These are phyloP conservation scores for Chaetomiaceae sp. DNA, from an alignment of 2,329 filamentous ascomycete genomes.

Conservation along the genomic window DNA sequence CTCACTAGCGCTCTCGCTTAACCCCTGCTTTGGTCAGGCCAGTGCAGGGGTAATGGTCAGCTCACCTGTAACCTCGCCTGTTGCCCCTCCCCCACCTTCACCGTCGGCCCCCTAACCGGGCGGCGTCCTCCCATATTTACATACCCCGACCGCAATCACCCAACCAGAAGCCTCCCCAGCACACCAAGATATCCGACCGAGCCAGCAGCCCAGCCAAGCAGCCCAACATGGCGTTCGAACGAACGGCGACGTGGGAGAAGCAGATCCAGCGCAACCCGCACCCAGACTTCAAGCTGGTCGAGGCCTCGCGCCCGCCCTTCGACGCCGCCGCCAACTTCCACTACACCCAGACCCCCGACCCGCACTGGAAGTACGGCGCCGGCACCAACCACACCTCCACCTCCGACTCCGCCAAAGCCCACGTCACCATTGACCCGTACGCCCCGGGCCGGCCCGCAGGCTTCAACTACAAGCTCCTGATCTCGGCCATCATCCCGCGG, in stretches of 20 bases:
- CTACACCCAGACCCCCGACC: conserved; percentile 57
- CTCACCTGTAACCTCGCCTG: no score
- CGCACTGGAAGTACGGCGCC: conserved; percentile 58
- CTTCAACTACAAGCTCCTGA: conserved; percentile 89
- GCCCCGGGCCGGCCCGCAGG: conserved; percentile 58
- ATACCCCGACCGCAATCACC: neutral
- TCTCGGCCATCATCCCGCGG: conserved; percentile 73
- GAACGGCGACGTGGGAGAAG: conserved; percentile 18
- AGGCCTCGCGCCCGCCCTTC: conserved; percentile 59
- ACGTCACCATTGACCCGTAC: conserved; percentile 78
- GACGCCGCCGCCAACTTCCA: conserved; percentile 42
- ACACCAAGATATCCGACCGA: neutral
- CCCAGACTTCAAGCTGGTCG: conserved; percentile 67
- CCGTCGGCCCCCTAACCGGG: conserved; percentile 6
- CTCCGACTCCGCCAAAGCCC: conserved; percentile 37
- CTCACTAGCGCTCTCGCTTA: no score
- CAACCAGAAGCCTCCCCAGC: neutral
- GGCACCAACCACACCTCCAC: conserved; percentile 51
- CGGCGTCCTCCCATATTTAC: conserved; percentile 10
- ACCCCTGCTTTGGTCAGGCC: no score
- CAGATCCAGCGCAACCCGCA: conserved; percentile 59
- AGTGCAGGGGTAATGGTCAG: no score
- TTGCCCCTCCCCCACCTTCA: conserved; percentile 16
- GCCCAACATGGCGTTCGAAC: conserved; percentile 22
- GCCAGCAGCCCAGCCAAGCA: neutral